A percentile compares a stretch with the other conserved stretches of the same genome.
phyloP scores from a whole-genome alignment of 495 filamentous ascomycete genomes.

The Rhypophila decipiens region DNA sequence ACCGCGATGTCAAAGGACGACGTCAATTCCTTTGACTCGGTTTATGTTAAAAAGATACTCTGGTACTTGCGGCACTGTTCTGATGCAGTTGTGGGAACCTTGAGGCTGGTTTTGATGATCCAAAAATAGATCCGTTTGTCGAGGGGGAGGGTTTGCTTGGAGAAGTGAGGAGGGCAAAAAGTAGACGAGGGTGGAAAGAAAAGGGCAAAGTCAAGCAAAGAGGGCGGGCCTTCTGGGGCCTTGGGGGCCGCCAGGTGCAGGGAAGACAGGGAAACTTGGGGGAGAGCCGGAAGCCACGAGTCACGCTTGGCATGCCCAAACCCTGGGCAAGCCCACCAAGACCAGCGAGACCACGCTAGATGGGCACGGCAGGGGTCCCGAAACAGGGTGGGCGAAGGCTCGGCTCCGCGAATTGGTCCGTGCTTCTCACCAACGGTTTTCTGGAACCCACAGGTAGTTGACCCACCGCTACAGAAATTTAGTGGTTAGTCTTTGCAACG shows the following conservation, averaged over 20 bases:
- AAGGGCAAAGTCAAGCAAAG: constrained; percentile 7
- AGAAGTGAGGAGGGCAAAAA: constrained; percentile 20
- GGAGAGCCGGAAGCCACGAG: constrained; percentile 17
- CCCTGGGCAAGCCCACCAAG: constrained; percentile 10
- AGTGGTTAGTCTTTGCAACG: too few species aligned
- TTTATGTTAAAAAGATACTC: constrained; percentile 19
- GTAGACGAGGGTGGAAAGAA: constrained; percentile 14
- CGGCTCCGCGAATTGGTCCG: constrained; percentile 1
- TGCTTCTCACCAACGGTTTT: constrained; percentile 7
- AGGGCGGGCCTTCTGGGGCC: background rate
- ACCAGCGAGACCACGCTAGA: constrained; percentile 5
- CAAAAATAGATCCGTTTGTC: constrained; percentile 24
- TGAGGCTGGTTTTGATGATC: constrained; percentile 28
- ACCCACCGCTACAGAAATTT: too few species aligned
- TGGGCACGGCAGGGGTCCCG: background rate
- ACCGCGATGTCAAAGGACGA: constrained; percentile 15
- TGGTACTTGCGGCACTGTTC: constrained; percentile 24
- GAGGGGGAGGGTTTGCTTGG: constrained; percentile 13
- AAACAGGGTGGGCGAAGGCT: background rate
- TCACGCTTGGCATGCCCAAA: constrained; percentile 11
- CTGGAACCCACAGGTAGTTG: constrained; percentile 5
- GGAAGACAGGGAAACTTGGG: constrained; percentile 2
- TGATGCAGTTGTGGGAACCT: constrained; percentile 26
- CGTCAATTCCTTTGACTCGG: constrained; percentile 21
- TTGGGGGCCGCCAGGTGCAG: background rate